Percentiles rank a stretch among this genome's conserved stretches.
Evolutionary conservation across 1,284 basidiomycete genomes (phyloP).

Genomic region (Ceratobasidium theobromae): DNA sequence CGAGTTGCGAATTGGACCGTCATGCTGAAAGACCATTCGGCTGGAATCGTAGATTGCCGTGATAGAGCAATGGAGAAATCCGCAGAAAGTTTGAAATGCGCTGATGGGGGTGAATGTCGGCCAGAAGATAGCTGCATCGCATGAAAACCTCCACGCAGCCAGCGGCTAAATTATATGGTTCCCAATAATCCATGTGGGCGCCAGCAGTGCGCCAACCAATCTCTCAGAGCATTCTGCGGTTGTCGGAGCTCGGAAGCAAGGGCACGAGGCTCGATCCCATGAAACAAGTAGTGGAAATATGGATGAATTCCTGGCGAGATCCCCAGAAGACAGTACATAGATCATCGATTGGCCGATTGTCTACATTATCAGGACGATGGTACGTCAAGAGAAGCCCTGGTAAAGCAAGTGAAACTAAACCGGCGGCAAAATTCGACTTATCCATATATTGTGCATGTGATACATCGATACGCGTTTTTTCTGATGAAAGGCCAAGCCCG

Average conservation of each 20-base stretch:
- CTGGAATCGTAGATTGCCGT: background rate
- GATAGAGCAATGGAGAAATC: background rate
- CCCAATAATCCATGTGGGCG: background rate
- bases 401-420: constrained; percentile 11
- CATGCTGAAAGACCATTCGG: background rate
- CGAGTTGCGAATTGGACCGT: background rate
- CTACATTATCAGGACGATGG: constrained; percentile 27
- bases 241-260: constrained; percentile 19
- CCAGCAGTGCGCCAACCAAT: background rate
- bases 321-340: constrained; percentile 31
- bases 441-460: constrained; percentile 29
- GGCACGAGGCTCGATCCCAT: constrained; percentile 30
- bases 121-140: background rate
- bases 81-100: background rate
- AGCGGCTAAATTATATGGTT: background rate
- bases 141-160: constrained; percentile 6
- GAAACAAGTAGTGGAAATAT: constrained; percentile 11
- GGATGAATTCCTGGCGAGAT: constrained; percentile 27
- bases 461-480: constrained; percentile 11
- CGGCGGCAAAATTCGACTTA: constrained; percentile 1
- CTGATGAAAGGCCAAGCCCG: background rate
- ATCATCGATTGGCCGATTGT: constrained; percentile 30
- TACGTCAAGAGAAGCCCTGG: constrained; percentile 11
- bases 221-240: background rate
- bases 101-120: background rate